phyloP scores from a whole-genome alignment of 805 yeast species.

The Lipomyces spencermartinsiae region DNA sequence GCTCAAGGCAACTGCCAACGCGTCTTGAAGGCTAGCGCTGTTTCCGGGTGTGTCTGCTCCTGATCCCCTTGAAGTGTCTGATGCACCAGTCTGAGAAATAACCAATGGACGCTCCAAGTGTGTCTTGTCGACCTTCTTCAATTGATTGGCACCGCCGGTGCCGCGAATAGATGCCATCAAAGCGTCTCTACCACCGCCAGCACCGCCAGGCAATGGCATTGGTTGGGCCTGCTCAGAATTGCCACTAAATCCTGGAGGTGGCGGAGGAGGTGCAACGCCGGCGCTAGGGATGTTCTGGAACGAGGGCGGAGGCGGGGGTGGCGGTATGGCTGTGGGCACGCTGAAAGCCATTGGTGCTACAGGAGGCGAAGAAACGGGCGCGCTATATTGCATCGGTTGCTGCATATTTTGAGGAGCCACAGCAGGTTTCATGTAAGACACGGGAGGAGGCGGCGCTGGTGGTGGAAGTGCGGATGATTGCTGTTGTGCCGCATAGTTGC shows the following conservation, averaged over 20 bases:
- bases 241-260: constrained; percentile 38
- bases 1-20: constrained; percentile 83
- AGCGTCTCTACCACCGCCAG: constrained; percentile 75
- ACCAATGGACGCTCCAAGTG: constrained; percentile 82
- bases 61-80: constrained; percentile 40
- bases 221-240: constrained; percentile 42
- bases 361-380: constrained; percentile 8
- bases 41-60: constrained; percentile 59
- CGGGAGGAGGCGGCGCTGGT: constrained; percentile 28
- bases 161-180: constrained; percentile 84
- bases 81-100: constrained; percentile 8
- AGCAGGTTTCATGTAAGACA: neutral
- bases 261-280: constrained; percentile 35
- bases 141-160: constrained; percentile 71
- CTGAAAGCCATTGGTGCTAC: constrained; percentile 43
- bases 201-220: constrained; percentile 45
- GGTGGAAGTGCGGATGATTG: constrained; percentile 26
- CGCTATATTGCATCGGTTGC: constrained; percentile 2
- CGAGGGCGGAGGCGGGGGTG: constrained; percentile 49
- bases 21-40: constrained; percentile 74
- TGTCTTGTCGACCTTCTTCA: constrained; percentile 80
- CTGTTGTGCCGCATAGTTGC: neutral
- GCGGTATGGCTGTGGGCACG: constrained; percentile 14
- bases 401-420: neutral
- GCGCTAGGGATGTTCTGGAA: neutral